A percentile compares a stretch with the other conserved stretches of the same genome.
Evolutionary conservation across 148 eudicot genomes (phyloP).

Genomic region (Cornus florida): DNA sequence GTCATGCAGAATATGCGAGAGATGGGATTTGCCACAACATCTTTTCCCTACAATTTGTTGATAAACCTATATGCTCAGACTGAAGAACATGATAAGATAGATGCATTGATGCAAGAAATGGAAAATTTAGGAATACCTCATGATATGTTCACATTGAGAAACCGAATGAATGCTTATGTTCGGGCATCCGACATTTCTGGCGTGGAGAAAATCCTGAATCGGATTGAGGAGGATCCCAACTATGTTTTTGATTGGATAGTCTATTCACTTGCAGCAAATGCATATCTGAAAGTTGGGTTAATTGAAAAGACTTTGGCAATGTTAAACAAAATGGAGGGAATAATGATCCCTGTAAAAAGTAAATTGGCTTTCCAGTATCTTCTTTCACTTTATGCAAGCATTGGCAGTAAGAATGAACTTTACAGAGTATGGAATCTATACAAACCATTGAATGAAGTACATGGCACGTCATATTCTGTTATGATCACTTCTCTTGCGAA

Average conservation of each 20-base stretch:
- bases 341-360: neutral
- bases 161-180: neutral
- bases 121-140: neutral
- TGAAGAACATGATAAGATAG: neutral
- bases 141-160: neutral
- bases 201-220: neutral
- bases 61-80: neutral
- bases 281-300: neutral
- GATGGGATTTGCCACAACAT: neutral
- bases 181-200: neutral
- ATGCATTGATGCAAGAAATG: neutral
- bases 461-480: neutral
- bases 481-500: neutral
- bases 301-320: neutral
- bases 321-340: conserved; percentile 1
- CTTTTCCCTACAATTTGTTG: neutral
- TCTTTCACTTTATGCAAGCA: neutral
- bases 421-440: neutral
- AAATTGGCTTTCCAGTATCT: neutral
- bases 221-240: neutral
- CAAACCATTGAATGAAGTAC: neutral
- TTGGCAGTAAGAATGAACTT: neutral
- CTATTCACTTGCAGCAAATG: neutral
- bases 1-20: neutral
- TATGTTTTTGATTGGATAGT: neutral